Conservation (phyloP, 768 basidiomycete species). For the Pisolithus sp. region DNA sequence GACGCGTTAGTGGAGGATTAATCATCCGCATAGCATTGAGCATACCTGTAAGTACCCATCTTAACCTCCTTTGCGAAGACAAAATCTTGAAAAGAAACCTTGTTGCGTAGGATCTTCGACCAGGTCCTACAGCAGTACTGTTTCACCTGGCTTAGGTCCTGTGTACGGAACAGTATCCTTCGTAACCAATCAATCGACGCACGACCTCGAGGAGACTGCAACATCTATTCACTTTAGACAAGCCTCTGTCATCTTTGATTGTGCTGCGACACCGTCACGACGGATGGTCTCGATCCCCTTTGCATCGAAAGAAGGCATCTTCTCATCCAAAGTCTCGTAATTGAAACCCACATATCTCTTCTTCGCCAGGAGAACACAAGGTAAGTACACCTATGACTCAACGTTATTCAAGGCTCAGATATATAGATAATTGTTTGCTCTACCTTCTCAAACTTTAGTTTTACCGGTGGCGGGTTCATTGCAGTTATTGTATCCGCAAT, state of each 20-base stretch:
- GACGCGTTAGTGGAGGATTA: not conserved
- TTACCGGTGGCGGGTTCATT: slow-evolving; percentile 84
- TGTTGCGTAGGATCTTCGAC: slow-evolving; percentile 76
- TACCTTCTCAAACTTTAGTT: slow-evolving; percentile 98
- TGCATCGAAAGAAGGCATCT: slow-evolving; percentile 80
- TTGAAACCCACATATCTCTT: slow-evolving; percentile 98
- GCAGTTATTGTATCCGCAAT: slow-evolving; percentile 85
- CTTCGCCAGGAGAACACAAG: slow-evolving; percentile 94
- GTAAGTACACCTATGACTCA: slow-evolving; percentile 73
- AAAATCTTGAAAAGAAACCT: slow-evolving; percentile 84
- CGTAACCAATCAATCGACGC: not conserved
- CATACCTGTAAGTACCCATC: slow-evolving; percentile 88
- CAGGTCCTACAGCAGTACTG: slow-evolving; percentile 81
- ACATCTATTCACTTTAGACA: slow-evolving; percentile 64
- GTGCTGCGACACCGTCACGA: slow-evolving; percentile 85
- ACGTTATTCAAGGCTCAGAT: not conserved
- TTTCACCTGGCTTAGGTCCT: slow-evolving; percentile 86
- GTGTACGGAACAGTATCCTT: slow-evolving; percentile 85
- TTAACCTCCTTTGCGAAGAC: slow-evolving; percentile 91
- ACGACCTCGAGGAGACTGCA: not conserved
- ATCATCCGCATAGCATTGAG: not conserved
- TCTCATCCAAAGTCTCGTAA: slow-evolving; percentile 79
- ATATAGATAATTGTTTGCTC: not conserved
- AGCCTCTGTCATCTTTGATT: slow-evolving; percentile 87
- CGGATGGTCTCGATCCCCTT: slow-evolving; percentile 98